phyloP scores from a whole-genome alignment of 2,329 filamentous ascomycete species.

The Colletotrichum sp. region DNA sequence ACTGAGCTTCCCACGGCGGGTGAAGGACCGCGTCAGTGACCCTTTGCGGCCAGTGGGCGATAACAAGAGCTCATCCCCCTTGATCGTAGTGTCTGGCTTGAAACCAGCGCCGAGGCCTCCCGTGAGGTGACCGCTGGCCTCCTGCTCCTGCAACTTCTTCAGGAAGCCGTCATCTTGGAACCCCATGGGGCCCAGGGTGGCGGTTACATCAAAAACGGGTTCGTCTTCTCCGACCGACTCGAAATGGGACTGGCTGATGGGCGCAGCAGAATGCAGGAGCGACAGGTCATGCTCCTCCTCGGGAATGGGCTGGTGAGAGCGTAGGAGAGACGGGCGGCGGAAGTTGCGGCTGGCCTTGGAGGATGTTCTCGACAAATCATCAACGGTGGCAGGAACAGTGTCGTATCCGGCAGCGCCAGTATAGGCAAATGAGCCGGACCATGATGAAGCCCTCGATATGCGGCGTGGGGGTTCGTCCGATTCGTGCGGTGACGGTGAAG shows the following conservation, averaged over 20 bases:
- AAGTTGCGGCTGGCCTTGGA: constrained; percentile 29
- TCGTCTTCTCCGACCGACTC: constrained; percentile 33
- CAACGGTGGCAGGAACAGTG: constrained; percentile 17
- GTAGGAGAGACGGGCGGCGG: constrained; percentile 28
- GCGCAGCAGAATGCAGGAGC: constrained; percentile 44
- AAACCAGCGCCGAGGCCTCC: constrained; percentile 64
- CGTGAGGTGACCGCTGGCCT: constrained; percentile 59
- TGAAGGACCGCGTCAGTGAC: constrained; percentile 46
- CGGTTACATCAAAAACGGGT: constrained; percentile 49
- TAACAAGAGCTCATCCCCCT: constrained; percentile 54
- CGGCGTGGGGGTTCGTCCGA: not conserved
- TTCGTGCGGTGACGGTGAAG: not conserved
- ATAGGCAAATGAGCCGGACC: constrained; percentile 34
- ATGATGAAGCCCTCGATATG: constrained; percentile 20
- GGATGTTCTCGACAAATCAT: constrained; percentile 22
- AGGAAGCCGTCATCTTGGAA: constrained; percentile 49
- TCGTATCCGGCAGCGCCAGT: constrained; percentile 27
- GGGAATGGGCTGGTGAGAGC: constrained; percentile 31
- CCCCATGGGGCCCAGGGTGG: constrained; percentile 49
- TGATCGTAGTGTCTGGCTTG: constrained; percentile 50
- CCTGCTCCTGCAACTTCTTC: constrained; percentile 52
- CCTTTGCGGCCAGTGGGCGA: constrained; percentile 36
- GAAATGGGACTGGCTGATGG: constrained; percentile 41
- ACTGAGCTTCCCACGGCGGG: constrained; percentile 33
- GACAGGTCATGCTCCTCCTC: constrained; percentile 50